Conservation (phyloP, 208 protist genomes). For the Tritrichomonas musculus region DNA sequence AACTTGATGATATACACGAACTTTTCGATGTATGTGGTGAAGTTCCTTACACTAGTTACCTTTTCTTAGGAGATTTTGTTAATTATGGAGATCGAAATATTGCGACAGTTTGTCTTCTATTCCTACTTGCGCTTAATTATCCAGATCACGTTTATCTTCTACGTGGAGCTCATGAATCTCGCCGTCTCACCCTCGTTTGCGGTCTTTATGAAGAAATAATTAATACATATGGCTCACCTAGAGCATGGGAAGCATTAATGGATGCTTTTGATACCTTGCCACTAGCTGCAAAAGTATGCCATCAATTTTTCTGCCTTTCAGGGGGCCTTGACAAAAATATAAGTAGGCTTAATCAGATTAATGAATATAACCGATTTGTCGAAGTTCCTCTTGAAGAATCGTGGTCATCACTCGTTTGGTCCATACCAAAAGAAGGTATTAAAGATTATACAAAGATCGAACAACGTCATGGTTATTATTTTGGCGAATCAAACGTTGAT, state of each 20-base stretch:
- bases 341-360: background rate
- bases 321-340: background rate
- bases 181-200: background rate
- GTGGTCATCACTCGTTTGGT: conserved; percentile 27
- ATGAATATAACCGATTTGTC: conserved; percentile 20
- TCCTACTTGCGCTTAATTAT: conserved; percentile 17
- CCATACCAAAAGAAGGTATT: background rate
- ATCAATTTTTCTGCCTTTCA: conserved; percentile 29
- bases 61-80: conserved; percentile 25
- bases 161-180: conserved; percentile 13
- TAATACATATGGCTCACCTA: conserved; percentile 7
- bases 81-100: conserved; percentile 29
- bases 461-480: conserved; percentile 63
- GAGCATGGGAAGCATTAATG: conserved; percentile 16
- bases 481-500: conserved; percentile 57
- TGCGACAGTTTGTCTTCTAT: conserved; percentile 19
- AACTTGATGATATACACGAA: conserved; percentile 32
- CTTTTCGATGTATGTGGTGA: conserved; percentile 12
- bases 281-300: background rate
- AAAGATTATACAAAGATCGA: background rate
- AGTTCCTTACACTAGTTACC: conserved; percentile 13
- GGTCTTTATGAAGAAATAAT: conserved; percentile 26
- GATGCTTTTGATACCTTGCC: conserved; percentile 27
- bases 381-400: background rate
- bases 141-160: conserved; percentile 28